Evolutionary conservation across 2,329 filamentous ascomycete species (phyloP).

Genomic region (Tolypocladium tropicale): DNA sequence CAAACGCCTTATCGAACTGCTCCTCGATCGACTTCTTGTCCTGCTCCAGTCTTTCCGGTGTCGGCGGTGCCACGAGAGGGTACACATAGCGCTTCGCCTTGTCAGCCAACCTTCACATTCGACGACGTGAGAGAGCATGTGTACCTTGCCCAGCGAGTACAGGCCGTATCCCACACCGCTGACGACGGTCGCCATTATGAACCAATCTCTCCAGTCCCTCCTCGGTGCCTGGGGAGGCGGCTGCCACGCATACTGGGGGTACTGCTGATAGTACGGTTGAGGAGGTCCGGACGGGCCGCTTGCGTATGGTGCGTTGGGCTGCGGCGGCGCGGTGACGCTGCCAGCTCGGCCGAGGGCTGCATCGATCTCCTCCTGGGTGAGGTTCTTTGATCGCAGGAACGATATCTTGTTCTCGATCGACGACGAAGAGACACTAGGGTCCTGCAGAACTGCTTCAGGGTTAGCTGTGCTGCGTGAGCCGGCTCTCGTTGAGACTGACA

Average conservation of each 20-base stretch:
- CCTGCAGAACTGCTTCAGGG: conserved; percentile 64
- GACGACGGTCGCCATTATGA: conserved; percentile 97
- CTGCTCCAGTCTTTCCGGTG: conserved; percentile 83
- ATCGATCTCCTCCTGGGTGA: conserved; percentile 93
- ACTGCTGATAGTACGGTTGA: conserved; percentile 36
- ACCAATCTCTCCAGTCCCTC: conserved; percentile 97
- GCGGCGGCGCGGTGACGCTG: conserved; percentile 29
- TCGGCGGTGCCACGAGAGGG: conserved; percentile 85
- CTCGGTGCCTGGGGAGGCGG: conserved; percentile 53
- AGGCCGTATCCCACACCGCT: conserved; percentile 82
- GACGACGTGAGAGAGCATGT: conserved; percentile 1
- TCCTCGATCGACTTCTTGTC: conserved; percentile 91
- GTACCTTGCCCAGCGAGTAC: conserved; percentile 77
- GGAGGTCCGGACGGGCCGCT: conserved; percentile 32
- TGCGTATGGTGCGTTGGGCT: conserved; percentile 28
- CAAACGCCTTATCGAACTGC: conserved; percentile 85
- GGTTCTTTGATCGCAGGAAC: conserved; percentile 92
- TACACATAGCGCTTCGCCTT: conserved; percentile 67
- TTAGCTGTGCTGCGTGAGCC: conserved; percentile 1
- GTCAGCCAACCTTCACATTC: background rate
- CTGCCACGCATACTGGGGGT: conserved; percentile 47
- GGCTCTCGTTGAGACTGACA: conserved; percentile 23
- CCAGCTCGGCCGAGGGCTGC: conserved; percentile 67
- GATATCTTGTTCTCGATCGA: conserved; percentile 88
- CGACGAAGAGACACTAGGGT: conserved; percentile 80